Evolutionary conservation across 495 filamentous ascomycete genomes (phyloP).

Genomic region (Hyaloscypha variabilis): DNA sequence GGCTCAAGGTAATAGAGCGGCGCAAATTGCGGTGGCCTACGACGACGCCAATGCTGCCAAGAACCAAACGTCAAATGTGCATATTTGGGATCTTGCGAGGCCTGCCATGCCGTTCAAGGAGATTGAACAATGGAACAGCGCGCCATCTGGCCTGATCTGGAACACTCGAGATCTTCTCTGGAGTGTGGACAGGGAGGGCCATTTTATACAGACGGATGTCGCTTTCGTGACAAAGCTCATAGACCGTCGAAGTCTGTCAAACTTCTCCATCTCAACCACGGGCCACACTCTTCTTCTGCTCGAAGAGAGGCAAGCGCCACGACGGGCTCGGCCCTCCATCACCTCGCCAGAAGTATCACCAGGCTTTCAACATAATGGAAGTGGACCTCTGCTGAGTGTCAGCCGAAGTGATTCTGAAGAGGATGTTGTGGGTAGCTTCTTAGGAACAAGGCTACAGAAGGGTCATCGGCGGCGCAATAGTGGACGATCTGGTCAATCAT

Average conservation of each 20-base stretch:
- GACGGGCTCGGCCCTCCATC: conserved; percentile 26
- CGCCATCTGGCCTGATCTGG: conserved; percentile 84
- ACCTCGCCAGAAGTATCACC: conserved; percentile 24
- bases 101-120: conserved; percentile 86
- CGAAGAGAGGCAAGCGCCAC: conserved; percentile 47
- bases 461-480: conserved; percentile 41
- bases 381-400: conserved; percentile 48
- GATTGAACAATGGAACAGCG: conserved; percentile 70
- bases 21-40: conserved; percentile 55
- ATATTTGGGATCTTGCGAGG: conserved; percentile 91
- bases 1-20: conserved; percentile 61
- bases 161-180: conserved; percentile 87
- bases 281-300: conserved; percentile 63
- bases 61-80: conserved; percentile 58
- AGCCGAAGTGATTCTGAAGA: conserved; percentile 72
- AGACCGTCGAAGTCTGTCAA: conserved; percentile 68
- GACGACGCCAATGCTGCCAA: conserved; percentile 46
- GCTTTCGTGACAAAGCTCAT: conserved; percentile 80
- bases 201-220: conserved; percentile 87
- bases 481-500: conserved; percentile 37
- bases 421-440: conserved; percentile 60
- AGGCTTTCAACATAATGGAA: conserved; percentile 36
- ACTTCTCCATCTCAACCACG: conserved; percentile 59
- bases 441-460: conserved; percentile 50
- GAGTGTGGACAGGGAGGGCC: conserved; percentile 83